phyloP scores from a whole-genome alignment of 1,284 basidiomycete species.

The Psilocybe mexicana region DNA sequence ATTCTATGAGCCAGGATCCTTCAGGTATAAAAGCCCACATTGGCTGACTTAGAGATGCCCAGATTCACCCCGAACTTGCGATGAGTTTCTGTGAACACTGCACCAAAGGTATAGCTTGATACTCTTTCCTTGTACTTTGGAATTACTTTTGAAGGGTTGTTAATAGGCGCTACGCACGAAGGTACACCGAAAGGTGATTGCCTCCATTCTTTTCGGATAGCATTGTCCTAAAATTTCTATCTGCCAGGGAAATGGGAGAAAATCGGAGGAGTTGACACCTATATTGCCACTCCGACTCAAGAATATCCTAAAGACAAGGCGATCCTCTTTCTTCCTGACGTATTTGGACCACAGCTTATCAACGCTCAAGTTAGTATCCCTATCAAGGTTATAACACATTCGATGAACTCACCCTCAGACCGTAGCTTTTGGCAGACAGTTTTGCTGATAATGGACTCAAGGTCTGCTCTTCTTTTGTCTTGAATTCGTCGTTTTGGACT shows the following conservation, averaged over 20 bases:
- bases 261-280: constrained; percentile 48
- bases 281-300: constrained; percentile 46
- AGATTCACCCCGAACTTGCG: background rate
- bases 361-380: constrained; percentile 47
- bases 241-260: constrained; percentile 41
- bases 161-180: constrained; percentile 55
- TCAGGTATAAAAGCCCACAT: background rate
- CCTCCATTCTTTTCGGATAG: background rate
- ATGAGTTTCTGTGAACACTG: background rate
- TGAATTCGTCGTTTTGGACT: background rate
- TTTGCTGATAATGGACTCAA: constrained; percentile 75
- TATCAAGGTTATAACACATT: background rate
- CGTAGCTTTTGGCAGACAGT: constrained; percentile 66
- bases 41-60: background rate
- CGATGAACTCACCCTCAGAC: constrained; percentile 30
- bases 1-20: background rate
- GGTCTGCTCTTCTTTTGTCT: constrained; percentile 29
- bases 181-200: constrained; percentile 49
- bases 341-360: constrained; percentile 57
- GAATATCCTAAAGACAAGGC: constrained; percentile 55
- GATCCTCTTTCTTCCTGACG: constrained; percentile 57
- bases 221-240: background rate
- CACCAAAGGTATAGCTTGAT: background rate
- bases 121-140: background rate
- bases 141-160: too few species aligned